A percentile compares a stretch with the other conserved stretches of the same genome.
Conservation (phyloP, 2,329 filamentous ascomycete species). For the Botrytis aclada region DNA sequence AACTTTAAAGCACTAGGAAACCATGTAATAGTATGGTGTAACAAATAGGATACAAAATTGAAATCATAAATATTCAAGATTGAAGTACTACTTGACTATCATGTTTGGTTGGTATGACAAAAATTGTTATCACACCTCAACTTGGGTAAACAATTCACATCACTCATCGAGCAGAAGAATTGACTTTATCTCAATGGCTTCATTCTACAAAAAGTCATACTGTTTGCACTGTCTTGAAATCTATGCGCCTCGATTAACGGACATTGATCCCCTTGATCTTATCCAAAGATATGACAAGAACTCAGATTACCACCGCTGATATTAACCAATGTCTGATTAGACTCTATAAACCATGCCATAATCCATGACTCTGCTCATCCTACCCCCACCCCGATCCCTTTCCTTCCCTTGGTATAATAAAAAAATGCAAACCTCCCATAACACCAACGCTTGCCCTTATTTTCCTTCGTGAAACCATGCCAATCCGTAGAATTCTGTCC, state of each 20-base stretch:
- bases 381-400: neutral
- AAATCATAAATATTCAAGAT: neutral
- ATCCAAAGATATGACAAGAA: neutral
- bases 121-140: neutral
- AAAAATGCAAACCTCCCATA: slow-evolving; percentile 12
- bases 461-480: neutral
- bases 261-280: neutral
- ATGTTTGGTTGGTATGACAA: neutral
- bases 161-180: neutral
- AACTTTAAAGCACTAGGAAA: neutral
- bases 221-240: neutral
- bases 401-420: slow-evolving; percentile 17
- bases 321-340: neutral
- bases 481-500: neutral
- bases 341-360: neutral
- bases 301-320: neutral
- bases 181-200: neutral
- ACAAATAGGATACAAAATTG: neutral
- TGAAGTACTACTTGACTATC: neutral
- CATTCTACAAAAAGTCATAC: neutral
- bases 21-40: neutral
- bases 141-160: neutral
- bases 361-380: neutral
- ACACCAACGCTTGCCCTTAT: slow-evolving; percentile 8
- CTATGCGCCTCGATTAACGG: neutral